phyloP scores from a whole-genome alignment of 441 rosid species.

The Raphanus hybrid region DNA sequence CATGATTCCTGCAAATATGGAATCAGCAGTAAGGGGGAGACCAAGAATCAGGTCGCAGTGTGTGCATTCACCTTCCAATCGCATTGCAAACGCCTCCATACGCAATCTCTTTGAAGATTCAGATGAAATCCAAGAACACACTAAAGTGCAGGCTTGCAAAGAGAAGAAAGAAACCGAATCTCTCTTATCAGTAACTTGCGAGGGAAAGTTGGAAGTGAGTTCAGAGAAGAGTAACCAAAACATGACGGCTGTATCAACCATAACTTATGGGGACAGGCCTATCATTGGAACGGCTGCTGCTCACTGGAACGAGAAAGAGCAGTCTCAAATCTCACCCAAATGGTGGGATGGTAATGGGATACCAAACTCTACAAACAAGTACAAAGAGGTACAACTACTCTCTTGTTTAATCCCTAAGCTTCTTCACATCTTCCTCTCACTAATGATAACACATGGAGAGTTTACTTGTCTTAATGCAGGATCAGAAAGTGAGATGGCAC shows the following conservation, averaged over 20 bases:
- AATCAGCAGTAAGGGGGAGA: conserved; percentile 48
- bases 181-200: conserved; percentile 21
- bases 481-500: conserved; percentile 95
- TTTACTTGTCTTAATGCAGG: conserved; percentile 51
- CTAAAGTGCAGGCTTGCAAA: conserved; percentile 40
- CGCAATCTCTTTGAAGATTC: conserved; percentile 27
- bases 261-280: conserved; percentile 76
- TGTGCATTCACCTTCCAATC: conserved; percentile 50
- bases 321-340: conserved; percentile 60
- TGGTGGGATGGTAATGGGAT: conserved; percentile 99
- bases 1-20: conserved; percentile 56
- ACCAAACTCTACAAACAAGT: conserved; percentile 91
- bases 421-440: neutral
- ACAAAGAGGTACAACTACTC: conserved; percentile 77
- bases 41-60: conserved; percentile 61
- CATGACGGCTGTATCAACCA: conserved; percentile 10
- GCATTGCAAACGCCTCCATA: conserved; percentile 41
- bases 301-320: conserved; percentile 80
- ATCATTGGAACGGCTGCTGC: conserved; percentile 89
- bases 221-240: conserved; percentile 35
- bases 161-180: conserved; percentile 40
- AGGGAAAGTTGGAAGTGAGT: conserved; percentile 49
- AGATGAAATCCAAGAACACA: conserved; percentile 51
- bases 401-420: neutral
- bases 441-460: neutral